Percentiles rank a stretch among this genome's conserved stretches.
phyloP scores from a whole-genome alignment of 2,329 filamentous ascomycete genomes.

The Aspergillus puulaauensis region DNA sequence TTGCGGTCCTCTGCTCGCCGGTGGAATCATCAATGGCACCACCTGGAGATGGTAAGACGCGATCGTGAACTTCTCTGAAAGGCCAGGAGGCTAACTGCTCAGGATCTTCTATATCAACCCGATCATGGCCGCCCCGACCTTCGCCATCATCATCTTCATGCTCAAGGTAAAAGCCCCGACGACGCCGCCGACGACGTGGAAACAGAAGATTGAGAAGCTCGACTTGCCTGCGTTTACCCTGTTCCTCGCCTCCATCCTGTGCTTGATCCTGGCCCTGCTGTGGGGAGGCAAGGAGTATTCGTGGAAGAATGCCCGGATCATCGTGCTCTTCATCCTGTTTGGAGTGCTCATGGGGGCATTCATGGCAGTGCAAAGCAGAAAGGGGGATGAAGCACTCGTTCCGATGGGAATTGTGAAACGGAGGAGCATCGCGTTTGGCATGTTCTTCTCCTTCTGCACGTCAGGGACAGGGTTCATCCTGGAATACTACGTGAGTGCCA shows the following conservation, averaged over 20 bases:
- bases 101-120: constrained; percentile 18
- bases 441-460: background rate
- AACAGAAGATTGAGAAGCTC: background rate
- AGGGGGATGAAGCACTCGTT: background rate
- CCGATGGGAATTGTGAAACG: constrained; percentile 1
- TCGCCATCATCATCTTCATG: background rate
- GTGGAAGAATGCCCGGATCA: constrained; percentile 5
- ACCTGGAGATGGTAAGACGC: constrained; percentile 6
- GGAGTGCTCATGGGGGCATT: constrained; percentile 7
- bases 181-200: background rate
- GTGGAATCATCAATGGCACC: constrained; percentile 1
- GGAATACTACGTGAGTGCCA: constrained; percentile 5
- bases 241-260: constrained; percentile 4
- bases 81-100: too few species aligned
- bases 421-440: background rate
- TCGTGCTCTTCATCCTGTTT: constrained; percentile 4
- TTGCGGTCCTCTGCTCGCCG: constrained; percentile 5
- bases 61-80: too few species aligned
- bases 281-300: constrained; percentile 11
- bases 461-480: background rate
- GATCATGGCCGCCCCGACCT: constrained; percentile 2
- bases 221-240: background rate
- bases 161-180: background rate
- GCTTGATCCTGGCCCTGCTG: constrained; percentile 12
- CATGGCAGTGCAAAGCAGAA: background rate